Evolutionary conservation across 441 rosid genomes (phyloP), one percentile per base, ranked within the genome.

Genomic region (Metrosideros polymorpha): DNA sequence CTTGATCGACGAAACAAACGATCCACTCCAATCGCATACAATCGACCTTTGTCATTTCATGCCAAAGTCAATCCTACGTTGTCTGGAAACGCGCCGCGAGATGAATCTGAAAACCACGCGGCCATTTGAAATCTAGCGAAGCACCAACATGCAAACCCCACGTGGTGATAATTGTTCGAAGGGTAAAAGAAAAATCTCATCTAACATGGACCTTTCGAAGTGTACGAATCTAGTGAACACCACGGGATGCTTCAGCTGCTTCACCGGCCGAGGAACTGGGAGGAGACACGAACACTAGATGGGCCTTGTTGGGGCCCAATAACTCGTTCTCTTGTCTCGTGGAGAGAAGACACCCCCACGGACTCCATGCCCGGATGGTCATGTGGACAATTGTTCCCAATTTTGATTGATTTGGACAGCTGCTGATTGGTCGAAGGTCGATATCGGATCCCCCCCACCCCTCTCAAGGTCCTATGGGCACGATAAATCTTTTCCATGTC

Each of bases 341-440:
- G 3, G 85, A 39, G 42, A 27, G 59, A 53, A 59, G 90, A 89
- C 92, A 89, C 1, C 57, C 56, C 86, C 90, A 85, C 86, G 53
- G 82, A 85, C 86, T 84, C 53, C 87, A 84, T 86, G 61, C 32
- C 52, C 43, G 49, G 79, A 54, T 85, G 43, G 35, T 86, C 84
- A 32, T 82, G 27, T 66, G 84, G 84, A 53, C 51, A 14, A 56
- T 83, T 83, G 25, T 10, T 43, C 54, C 83, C 54, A 24, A 90
- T 77, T 89, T 71, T 66, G 50, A 30, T 84, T 45, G 77, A 85
- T 25, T 55, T 43, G 88, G 87, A 86, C 89, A 14, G 79, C 79
- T 19, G 14, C 45, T 2, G 79, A 10, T 39, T 6, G 47, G 47
- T 5, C 47, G 7, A 10, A 0, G 45, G n/a, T 10, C 79, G 9